Conservation (phyloP, 1,284 basidiomycete species). For the Salmacisia buchloeana region DNA sequence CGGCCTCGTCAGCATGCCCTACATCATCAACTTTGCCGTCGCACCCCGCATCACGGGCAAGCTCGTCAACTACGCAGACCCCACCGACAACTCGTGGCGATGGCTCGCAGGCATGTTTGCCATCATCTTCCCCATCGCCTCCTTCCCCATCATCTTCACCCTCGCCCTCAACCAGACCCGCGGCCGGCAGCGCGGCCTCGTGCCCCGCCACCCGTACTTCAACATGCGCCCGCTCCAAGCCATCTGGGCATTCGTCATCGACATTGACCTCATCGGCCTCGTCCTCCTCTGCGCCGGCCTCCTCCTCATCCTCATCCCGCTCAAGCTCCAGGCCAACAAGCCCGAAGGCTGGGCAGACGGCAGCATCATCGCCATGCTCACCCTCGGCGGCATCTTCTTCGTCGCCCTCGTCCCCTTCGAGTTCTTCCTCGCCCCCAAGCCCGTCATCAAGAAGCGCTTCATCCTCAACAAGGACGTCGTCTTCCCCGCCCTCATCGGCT, state of each 20-base stretch:
- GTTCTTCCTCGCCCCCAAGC: slow-evolving; percentile 28
- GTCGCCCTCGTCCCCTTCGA: slow-evolving; percentile 36
- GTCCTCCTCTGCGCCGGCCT: slow-evolving; percentile 42
- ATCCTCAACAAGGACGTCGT: slow-evolving; percentile 45
- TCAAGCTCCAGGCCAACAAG: slow-evolving; percentile 30
- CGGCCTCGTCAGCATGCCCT: slow-evolving; percentile 41
- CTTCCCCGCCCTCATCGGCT: slow-evolving; percentile 39
- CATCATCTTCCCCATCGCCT: slow-evolving; percentile 44
- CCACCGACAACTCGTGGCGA: slow-evolving; percentile 24
- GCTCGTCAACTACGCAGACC: not conserved
- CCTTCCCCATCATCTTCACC: slow-evolving; percentile 33
- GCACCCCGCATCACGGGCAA: slow-evolving; percentile 19
- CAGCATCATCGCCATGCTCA: slow-evolving; percentile 47
- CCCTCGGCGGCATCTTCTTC: slow-evolving; percentile 35
- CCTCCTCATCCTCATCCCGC: slow-evolving; percentile 40
- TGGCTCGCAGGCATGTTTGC: slow-evolving; percentile 47
- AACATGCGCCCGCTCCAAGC: slow-evolving; percentile 11
- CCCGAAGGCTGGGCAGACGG: slow-evolving; percentile 29
- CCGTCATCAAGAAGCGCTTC: slow-evolving; percentile 39
- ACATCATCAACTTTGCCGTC: slow-evolving; percentile 43
- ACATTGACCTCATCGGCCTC: slow-evolving; percentile 42
- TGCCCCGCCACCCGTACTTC: slow-evolving; percentile 38
- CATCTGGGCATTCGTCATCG: slow-evolving; percentile 11
- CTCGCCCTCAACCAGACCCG: slow-evolving; percentile 36
- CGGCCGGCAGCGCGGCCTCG: slow-evolving; percentile 29